A percentile compares a stretch with the other conserved stretches of the same genome.
These are phyloP conservation scores for Craspedostauros australis DNA, from an alignment of 108 stramenopile genomes.

Conservation along the genomic window DNA sequence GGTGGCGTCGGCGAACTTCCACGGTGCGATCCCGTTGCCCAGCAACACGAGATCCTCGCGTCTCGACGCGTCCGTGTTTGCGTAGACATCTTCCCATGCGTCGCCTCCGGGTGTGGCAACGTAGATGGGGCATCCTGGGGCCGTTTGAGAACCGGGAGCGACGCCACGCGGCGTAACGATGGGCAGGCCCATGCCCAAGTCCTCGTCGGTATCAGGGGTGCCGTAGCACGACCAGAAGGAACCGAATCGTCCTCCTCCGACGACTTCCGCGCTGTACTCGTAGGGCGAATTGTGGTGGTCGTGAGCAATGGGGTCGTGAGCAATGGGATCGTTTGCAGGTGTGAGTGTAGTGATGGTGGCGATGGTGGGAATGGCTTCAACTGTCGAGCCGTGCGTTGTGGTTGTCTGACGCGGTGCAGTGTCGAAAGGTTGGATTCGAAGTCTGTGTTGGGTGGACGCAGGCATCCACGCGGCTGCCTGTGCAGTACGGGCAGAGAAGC, in stretches of 20 bases:
- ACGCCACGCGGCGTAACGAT: conserved; percentile 43
- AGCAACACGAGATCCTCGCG: conserved; percentile 56
- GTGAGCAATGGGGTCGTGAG: no score
- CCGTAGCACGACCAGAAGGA: conserved; percentile 22
- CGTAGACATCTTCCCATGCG: conserved; percentile 34
- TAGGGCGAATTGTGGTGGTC: no score
- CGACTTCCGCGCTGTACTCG: conserved; percentile 19
- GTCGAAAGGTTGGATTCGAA: no score
- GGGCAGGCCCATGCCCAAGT: neutral
- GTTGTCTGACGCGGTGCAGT: no score
- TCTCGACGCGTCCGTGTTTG: conserved; percentile 34
- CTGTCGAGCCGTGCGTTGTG: no score
- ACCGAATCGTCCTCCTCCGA: conserved; percentile 33
- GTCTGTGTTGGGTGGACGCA: no score
- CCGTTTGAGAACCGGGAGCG: conserved; percentile 41
- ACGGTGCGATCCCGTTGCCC: conserved; percentile 44
- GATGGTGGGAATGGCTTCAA: no score
- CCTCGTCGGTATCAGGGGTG: neutral
- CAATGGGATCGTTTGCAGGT: no score
- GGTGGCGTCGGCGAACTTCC: conserved; percentile 12
- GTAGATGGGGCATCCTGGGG: conserved; percentile 33
- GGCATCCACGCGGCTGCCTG: no score
- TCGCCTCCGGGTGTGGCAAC: conserved; percentile 47
- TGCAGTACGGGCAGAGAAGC: no score
- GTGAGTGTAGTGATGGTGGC: no score